These are phyloP conservation scores for Rubus parviflorus DNA, from an alignment of 306 rosid genomes.

Conservation along the genomic window DNA sequence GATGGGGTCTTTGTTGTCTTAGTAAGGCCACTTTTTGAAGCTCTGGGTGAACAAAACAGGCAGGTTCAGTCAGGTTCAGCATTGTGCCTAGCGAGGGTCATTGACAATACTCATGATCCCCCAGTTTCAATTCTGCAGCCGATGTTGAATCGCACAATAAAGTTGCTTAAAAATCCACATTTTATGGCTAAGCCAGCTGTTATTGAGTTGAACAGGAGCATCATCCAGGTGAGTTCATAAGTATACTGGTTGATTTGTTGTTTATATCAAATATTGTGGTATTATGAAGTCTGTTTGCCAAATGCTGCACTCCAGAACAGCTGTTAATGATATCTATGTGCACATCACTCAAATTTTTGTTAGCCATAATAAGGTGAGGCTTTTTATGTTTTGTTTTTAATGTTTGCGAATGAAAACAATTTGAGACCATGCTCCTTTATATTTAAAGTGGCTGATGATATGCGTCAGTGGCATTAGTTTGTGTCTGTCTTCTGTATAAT, in stretches of 20 bases:
- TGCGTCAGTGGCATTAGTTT: background rate
- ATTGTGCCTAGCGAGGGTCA: conserved; percentile 55
- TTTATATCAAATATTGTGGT: background rate
- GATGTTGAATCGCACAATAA: conserved; percentile 57
- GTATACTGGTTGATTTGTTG: background rate
- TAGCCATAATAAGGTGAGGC: background rate
- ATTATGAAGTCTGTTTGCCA: background rate
- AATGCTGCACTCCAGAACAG: conserved; percentile 3
- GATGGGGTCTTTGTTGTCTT: conserved; percentile 50
- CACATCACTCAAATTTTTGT: background rate
- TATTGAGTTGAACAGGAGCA: conserved; percentile 59
- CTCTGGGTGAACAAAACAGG: conserved; percentile 80
- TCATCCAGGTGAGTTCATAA: conserved; percentile 51
- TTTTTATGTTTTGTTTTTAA: background rate
- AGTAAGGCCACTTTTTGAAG: conserved; percentile 68
- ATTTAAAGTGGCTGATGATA: background rate
- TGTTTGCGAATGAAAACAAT: background rate
- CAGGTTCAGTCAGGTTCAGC: conserved; percentile 72
- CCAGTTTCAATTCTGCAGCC: conserved; percentile 61
- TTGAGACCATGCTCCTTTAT: background rate
- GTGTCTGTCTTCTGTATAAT: background rate
- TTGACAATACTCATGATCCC: conserved; percentile 60
- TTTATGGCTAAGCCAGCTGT: conserved; percentile 76
- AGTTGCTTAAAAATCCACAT: conserved; percentile 73
- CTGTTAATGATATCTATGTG: background rate